Evolutionary conservation across 768 basidiomycete genomes (phyloP).

Genomic region (Psilocybe azurescens): DNA sequence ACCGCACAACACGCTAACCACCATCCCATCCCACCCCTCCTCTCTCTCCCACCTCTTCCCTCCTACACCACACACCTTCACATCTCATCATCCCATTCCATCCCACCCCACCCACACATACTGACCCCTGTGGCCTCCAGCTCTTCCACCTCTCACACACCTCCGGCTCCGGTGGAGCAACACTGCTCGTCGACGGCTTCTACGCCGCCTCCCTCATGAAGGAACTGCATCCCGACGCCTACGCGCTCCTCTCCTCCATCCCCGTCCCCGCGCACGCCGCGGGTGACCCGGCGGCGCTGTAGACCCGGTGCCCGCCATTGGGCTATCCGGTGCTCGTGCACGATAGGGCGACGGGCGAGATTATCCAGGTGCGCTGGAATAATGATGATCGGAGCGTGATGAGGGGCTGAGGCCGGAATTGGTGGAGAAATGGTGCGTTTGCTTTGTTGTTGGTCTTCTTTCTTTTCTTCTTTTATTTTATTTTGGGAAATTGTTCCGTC

Average conservation of each 20-base stretch:
- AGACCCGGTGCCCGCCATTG: conserved; percentile 57
- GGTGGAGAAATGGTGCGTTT: conserved; percentile 75
- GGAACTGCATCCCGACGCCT: conserved; percentile 72
- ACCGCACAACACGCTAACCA: no score
- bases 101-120: conserved; percentile 48
- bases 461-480: no score
- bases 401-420: conserved; percentile 56
- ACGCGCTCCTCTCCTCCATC: conserved; percentile 68
- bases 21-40: no score
- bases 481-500: neutral
- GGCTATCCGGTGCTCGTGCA: conserved; percentile 79
- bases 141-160: conserved; percentile 91
- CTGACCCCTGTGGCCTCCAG: conserved; percentile 94
- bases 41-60: neutral
- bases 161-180: conserved; percentile 82
- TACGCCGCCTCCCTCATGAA: conserved; percentile 85
- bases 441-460: no score
- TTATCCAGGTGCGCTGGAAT: conserved; percentile 90
- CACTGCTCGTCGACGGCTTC: conserved; percentile 96
- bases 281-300: conserved; percentile 67
- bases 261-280: conserved; percentile 88
- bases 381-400: conserved; percentile 92
- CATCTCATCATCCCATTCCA: neutral
- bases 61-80: no score
- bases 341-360: conserved; percentile 59